phyloP scores from a whole-genome alignment of 192 early-diverging fungal genomes.

The Backusella australiensis region DNA sequence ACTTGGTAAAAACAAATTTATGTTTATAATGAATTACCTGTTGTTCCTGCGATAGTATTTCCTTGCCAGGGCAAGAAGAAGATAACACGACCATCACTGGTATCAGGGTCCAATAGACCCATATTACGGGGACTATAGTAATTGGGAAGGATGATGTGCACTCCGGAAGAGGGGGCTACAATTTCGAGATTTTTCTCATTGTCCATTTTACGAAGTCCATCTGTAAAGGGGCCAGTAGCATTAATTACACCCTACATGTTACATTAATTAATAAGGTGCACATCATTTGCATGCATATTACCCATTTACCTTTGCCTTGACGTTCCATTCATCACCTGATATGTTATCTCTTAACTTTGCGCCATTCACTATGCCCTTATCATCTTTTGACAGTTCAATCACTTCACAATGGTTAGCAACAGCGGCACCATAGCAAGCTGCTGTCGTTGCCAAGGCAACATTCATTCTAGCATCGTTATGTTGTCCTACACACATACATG shows the following conservation, averaged over 20 bases:
- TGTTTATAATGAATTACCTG: conserved; percentile 35
- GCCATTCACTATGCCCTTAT: conserved; percentile 65
- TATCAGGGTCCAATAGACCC: conserved; percentile 93
- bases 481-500: conserved; percentile 53
- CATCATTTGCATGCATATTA: neutral
- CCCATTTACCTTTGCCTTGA: conserved; percentile 65
- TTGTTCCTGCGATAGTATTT: conserved; percentile 93
- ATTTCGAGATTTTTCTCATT: conserved; percentile 72
- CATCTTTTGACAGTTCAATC: conserved; percentile 71
- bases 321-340: conserved; percentile 83
- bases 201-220: conserved; percentile 91
- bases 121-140: conserved; percentile 94
- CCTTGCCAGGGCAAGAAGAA: conserved; percentile 99
- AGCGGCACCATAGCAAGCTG: conserved; percentile 85
- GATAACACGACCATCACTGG: conserved; percentile 93
- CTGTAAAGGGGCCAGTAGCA: conserved; percentile 75
- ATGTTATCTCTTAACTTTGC: conserved; percentile 80
- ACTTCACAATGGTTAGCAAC: conserved; percentile 95
- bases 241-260: conserved; percentile 81
- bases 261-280: neutral
- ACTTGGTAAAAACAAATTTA: neutral
- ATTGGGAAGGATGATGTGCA: conserved; percentile 92
- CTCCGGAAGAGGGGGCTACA: conserved; percentile 91
- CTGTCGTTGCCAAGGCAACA: conserved; percentile 88
- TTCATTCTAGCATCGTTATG: conserved; percentile 99